phyloP scores from a whole-genome alignment of 202 grass and related monocot species.

The Zizania palustris region DNA sequence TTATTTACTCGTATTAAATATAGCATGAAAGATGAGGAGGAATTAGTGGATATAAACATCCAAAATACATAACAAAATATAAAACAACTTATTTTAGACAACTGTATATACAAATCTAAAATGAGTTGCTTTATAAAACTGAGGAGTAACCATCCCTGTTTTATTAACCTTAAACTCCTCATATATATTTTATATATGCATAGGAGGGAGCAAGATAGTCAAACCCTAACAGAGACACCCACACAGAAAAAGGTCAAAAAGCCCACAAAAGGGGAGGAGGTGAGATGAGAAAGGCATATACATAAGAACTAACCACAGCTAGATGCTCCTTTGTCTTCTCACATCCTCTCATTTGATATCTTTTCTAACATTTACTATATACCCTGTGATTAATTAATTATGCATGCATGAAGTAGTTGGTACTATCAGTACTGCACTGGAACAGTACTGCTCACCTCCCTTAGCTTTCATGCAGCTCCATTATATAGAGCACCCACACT shows the following conservation, averaged over 20 bases:
- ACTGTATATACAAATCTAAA: too few relatives aligned
- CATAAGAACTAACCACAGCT: conserved; percentile 43
- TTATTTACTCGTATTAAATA: too few relatives aligned
- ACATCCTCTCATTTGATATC: not conserved
- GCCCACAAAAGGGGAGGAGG: not conserved
- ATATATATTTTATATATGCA: not conserved
- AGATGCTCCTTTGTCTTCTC: conserved; percentile 32
- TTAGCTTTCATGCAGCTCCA: not conserved
- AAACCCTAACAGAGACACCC: conserved; percentile 34
- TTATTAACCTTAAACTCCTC: conserved; percentile 36
- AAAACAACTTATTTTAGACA: too few relatives aligned
- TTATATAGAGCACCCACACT: conserved; percentile 26
- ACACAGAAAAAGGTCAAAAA: conserved; percentile 41
- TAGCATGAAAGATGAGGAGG: too few relatives aligned
- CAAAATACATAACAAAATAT: too few relatives aligned
- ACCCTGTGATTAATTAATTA: conserved; percentile 18
- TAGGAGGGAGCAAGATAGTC: conserved; percentile 32
- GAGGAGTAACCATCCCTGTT: not conserved
- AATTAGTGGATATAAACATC: too few relatives aligned
- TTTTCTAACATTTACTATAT: not conserved
- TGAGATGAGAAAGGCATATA: conserved; percentile 26
- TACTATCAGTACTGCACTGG: not conserved
- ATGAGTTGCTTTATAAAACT: too few relatives aligned
- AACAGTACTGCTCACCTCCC: not conserved
- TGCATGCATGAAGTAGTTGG: conserved; percentile 42